Conservation (phyloP, 306 rosid species). For the Gastrolobium bilobum region DNA sequence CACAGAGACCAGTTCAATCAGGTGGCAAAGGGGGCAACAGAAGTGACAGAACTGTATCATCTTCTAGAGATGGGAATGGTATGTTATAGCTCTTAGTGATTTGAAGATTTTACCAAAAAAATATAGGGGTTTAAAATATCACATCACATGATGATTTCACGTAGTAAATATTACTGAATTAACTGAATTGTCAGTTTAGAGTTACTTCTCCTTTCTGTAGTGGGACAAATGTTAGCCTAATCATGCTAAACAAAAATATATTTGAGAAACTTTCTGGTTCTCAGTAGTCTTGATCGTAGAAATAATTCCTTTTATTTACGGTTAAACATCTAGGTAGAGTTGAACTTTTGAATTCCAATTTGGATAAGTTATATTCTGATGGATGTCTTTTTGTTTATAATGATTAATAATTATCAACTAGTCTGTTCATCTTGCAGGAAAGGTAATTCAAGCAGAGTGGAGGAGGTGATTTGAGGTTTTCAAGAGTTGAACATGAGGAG, state of each 20-base stretch:
- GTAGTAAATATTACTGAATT: not conserved
- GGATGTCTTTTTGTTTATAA: not conserved
- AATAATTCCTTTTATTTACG: not conserved
- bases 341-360: constrained; percentile 12
- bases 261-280: constrained; percentile 2
- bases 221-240: constrained; percentile 1
- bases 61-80: constrained; percentile 87
- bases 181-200: constrained; percentile 11
- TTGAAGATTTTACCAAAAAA: constrained; percentile 1
- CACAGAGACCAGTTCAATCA: constrained; percentile 77
- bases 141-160: not conserved
- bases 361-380: not conserved
- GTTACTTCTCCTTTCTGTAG: not conserved
- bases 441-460: constrained; percentile 93
- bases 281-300: not conserved
- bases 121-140: constrained; percentile 9
- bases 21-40: constrained; percentile 78
- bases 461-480: constrained; percentile 66
- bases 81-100: constrained; percentile 50
- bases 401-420: constrained; percentile 29
- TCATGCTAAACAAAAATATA: constrained; percentile 27
- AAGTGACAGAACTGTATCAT: constrained; percentile 59
- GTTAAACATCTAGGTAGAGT: constrained; percentile 1
- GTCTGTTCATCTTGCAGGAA: constrained; percentile 66
- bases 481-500: constrained; percentile 49